Conservation (phyloP, 208 protist genomes). For the Crithidia bombi region DNA sequence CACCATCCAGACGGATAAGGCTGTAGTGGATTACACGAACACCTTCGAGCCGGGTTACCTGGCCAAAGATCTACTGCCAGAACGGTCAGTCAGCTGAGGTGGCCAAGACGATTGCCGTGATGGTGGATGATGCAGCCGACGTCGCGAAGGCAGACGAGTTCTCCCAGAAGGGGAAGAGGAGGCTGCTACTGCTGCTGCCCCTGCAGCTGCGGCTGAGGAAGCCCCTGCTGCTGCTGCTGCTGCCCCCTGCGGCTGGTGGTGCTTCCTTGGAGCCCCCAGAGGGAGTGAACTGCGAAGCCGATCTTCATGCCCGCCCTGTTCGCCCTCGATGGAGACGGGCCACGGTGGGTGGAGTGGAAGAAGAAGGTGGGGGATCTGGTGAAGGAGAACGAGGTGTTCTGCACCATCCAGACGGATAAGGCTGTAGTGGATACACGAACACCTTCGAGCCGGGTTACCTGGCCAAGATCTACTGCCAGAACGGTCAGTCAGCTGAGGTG, state of each 20-base stretch:
- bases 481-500: conserved; percentile 77
- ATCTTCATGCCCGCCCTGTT: conserved; percentile 92
- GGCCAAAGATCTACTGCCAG: conserved; percentile 93
- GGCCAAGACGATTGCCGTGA: conserved; percentile 84
- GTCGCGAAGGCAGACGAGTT: conserved; percentile 67
- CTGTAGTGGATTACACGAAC: conserved; percentile 96
- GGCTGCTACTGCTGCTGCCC: conserved; percentile 31
- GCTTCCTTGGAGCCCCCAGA: no score
- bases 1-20: conserved; percentile 98
- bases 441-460: conserved; percentile 94
- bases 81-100: conserved; percentile 81
- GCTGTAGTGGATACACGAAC: conserved; percentile 96
- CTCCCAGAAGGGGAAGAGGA: conserved; percentile 34
- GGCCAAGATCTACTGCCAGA: conserved; percentile 93
- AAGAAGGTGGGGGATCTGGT: conserved; percentile 94
- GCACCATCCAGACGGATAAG: conserved; percentile 97
- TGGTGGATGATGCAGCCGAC: conserved; percentile 87
- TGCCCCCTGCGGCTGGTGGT: no score
- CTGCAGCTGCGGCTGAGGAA: conserved; percentile 34
- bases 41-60: conserved; percentile 94
- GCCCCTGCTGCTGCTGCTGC: conserved; percentile 22
- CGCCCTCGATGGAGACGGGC: conserved; percentile 90
- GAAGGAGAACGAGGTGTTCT: conserved; percentile 93
- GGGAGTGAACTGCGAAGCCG: conserved; percentile 78
- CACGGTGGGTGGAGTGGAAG: conserved; percentile 89